Evolutionary conservation across 2,329 filamentous ascomycete genomes (phyloP).

Genomic region (Arthrobotrys megalospora): DNA sequence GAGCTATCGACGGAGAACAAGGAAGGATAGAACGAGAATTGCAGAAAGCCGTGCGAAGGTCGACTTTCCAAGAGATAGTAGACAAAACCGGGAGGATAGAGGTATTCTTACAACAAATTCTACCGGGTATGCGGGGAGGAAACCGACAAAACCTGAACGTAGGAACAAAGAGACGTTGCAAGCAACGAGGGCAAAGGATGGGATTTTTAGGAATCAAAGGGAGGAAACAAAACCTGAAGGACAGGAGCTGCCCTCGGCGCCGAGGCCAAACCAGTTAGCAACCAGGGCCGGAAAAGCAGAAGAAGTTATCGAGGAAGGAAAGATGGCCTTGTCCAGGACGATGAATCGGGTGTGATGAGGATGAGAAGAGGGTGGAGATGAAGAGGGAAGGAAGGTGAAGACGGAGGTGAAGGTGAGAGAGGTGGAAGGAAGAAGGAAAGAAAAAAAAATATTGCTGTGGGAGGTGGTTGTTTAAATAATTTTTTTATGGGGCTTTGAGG

Average conservation of each 20-base stretch:
- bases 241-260: not conserved
- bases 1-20: not conserved
- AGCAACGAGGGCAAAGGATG: constrained; percentile 8
- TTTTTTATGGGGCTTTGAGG: not conserved
- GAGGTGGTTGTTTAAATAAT: constrained; percentile 2
- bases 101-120: too few relatives aligned
- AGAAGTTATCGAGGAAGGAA: not conserved
- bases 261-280: not conserved
- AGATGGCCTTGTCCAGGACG: not conserved
- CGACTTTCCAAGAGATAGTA: too few relatives aligned
- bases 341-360: not conserved
- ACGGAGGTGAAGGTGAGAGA: not conserved
- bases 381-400: constrained; percentile 15
- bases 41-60: too few relatives aligned
- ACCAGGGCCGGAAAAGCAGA: not conserved
- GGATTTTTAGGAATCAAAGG: not conserved
- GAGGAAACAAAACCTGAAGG: not conserved
- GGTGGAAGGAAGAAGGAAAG: not conserved
- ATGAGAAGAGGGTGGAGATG: not conserved
- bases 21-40: too few relatives aligned
- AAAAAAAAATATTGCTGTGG: not conserved
- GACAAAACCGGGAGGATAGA: too few relatives aligned
- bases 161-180: constrained; percentile 5
- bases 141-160: too few relatives aligned
- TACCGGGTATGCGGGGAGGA: too few relatives aligned